phyloP scores from a whole-genome alignment of 768 basidiomycete species.

The Naematelia aurantialba region DNA sequence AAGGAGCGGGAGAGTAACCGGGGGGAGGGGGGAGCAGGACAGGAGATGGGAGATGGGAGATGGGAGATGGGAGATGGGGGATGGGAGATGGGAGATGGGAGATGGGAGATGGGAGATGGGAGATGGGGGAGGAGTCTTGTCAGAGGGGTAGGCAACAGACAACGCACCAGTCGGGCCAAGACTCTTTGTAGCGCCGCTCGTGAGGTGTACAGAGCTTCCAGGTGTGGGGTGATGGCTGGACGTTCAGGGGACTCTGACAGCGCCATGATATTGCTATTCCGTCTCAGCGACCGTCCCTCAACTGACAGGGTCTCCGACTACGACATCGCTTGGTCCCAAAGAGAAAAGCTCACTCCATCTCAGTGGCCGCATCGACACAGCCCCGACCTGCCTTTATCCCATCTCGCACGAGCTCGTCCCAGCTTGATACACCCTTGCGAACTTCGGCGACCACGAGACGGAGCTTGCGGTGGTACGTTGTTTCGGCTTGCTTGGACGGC shows the following conservation, averaged over 20 bases:
- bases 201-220: conserved; percentile 11
- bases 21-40: too few species aligned
- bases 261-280: conserved; percentile 27
- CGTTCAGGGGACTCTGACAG: conserved; percentile 24
- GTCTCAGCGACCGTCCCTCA: neutral
- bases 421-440: conserved; percentile 61
- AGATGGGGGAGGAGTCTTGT: too few species aligned
- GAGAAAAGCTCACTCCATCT: conserved; percentile 65
- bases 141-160: neutral
- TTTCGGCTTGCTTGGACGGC: conserved; percentile 54
- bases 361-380: conserved; percentile 73
- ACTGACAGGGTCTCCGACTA: too few species aligned
- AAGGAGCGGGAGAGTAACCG: too few species aligned
- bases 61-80: too few species aligned
- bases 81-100: too few species aligned
- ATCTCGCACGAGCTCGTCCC: conserved; percentile 80
- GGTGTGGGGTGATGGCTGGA: conserved; percentile 21
- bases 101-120: too few species aligned
- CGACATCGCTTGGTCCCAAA: neutral
- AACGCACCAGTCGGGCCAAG: conserved; percentile 35
- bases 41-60: too few species aligned
- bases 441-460: conserved; percentile 67
- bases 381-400: conserved; percentile 70
- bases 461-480: conserved; percentile 76
- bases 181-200: conserved; percentile 22